Conservation (phyloP, 1,284 basidiomycete species). For the Pseudozyma sp. region DNA sequence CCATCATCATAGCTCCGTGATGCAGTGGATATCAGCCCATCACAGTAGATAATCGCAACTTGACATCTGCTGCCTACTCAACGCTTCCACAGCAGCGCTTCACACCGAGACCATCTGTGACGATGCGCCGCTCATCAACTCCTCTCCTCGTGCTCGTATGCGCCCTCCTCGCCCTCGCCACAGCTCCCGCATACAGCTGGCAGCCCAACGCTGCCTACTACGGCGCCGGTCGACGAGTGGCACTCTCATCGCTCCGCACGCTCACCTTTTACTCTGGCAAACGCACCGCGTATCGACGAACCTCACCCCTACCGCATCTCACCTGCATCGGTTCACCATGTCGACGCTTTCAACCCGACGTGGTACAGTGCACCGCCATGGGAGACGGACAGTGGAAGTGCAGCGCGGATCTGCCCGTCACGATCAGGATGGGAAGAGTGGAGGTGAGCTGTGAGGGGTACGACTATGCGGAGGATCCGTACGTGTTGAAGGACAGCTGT, state of each 20-base stretch:
- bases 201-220: conserved; percentile 31
- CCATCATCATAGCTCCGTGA: too few relatives aligned
- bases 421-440: conserved; percentile 82
- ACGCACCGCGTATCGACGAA: conserved; percentile 77
- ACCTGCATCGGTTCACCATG: conserved; percentile 84
- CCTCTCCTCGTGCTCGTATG: background rate
- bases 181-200: background rate
- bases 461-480: conserved; percentile 80
- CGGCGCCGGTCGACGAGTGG: conserved; percentile 34
- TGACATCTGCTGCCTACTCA: too few relatives aligned
- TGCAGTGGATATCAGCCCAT: too few relatives aligned
- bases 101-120: too few relatives aligned
- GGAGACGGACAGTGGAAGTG: conserved; percentile 77
- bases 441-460: conserved; percentile 90
- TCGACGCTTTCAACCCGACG: conserved; percentile 80
- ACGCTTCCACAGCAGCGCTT: too few relatives aligned
- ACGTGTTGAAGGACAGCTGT: conserved; percentile 76
- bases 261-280: conserved; percentile 82
- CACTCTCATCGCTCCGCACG: conserved; percentile 73
- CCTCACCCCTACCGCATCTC: conserved; percentile 79
- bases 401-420: conserved; percentile 85
- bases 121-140: background rate
- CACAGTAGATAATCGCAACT: too few relatives aligned
- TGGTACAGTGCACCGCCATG: conserved; percentile 83
- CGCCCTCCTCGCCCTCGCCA: background rate